Conservation (phyloP, 1,284 basidiomycete genomes). For the Marasmius tenuissimus region DNA sequence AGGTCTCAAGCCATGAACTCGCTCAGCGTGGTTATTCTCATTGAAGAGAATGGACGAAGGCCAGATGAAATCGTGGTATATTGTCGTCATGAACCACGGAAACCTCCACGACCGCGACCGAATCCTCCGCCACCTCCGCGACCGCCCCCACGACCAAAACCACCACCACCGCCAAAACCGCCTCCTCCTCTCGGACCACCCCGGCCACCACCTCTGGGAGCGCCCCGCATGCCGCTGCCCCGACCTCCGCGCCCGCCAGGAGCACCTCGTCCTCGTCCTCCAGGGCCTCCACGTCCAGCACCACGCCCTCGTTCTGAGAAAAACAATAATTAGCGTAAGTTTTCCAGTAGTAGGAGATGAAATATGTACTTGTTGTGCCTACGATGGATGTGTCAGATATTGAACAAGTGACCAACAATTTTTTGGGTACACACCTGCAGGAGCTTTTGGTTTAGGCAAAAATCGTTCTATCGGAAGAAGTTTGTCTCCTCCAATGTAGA, state of each 20-base stretch:
- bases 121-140: conserved; percentile 37
- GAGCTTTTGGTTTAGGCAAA: conserved; percentile 92
- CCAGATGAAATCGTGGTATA: conserved; percentile 3
- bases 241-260: conserved; percentile 34
- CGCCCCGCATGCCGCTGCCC: conserved; percentile 29
- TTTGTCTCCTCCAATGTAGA: conserved; percentile 96
- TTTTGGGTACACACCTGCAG: conserved; percentile 54
- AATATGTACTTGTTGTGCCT: conserved; percentile 52
- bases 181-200: conserved; percentile 24
- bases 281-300: conserved; percentile 45
- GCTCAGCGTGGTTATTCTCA: background rate
- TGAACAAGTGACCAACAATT: conserved; percentile 7
- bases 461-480: conserved; percentile 96
- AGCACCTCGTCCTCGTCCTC: conserved; percentile 38
- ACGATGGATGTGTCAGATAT: conserved; percentile 5
- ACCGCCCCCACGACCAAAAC: conserved; percentile 34
- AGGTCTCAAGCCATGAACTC: conserved; percentile 38
- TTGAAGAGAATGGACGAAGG: background rate
- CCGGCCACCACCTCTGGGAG: conserved; percentile 26
- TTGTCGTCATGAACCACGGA: conserved; percentile 43
- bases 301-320: conserved; percentile 58
- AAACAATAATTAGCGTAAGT: conserved; percentile 6
- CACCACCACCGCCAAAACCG: conserved; percentile 27
- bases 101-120: conserved; percentile 34
- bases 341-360: conserved; percentile 8